Conservation (phyloP, 1,284 basidiomycete genomes). For the Leccinum fuscescens region DNA sequence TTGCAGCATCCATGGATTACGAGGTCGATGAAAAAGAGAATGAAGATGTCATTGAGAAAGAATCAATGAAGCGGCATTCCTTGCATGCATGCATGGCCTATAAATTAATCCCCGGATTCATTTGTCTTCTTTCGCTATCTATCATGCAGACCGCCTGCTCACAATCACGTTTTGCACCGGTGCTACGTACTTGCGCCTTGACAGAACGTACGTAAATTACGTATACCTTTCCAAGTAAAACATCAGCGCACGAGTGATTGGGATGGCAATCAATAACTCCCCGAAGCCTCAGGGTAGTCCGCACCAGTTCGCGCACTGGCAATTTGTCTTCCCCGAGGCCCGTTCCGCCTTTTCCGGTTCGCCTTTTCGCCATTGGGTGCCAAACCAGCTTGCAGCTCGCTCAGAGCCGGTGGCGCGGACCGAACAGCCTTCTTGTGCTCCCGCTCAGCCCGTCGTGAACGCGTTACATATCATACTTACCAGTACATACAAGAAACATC, state of each 20-base stretch:
- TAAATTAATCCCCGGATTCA: not conserved
- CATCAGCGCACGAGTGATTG: too few relatives aligned
- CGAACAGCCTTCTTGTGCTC: not conserved
- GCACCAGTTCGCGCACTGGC: not conserved
- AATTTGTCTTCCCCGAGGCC: not conserved
- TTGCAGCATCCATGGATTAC: not conserved
- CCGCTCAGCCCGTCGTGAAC: not conserved
- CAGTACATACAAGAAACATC: not conserved
- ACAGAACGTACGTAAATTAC: not conserved
- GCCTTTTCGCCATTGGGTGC: not conserved
- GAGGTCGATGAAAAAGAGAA: not conserved
- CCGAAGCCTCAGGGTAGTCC: not conserved
- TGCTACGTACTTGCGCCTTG: not conserved
- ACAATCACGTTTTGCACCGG: not conserved
- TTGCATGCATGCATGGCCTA: not conserved
- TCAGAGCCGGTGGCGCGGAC: not conserved
- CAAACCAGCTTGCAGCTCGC: not conserved
- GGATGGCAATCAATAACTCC: not conserved
- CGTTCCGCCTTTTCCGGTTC: not conserved
- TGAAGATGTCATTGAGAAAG: not conserved
- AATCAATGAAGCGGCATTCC: not conserved
- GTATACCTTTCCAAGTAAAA: not conserved
- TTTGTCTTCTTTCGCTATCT: not conserved
- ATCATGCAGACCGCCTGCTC: not conserved
- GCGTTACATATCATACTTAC: not conserved